Conservation (phyloP, 1,284 basidiomycete genomes). For the Cronartium quercuum region DNA sequence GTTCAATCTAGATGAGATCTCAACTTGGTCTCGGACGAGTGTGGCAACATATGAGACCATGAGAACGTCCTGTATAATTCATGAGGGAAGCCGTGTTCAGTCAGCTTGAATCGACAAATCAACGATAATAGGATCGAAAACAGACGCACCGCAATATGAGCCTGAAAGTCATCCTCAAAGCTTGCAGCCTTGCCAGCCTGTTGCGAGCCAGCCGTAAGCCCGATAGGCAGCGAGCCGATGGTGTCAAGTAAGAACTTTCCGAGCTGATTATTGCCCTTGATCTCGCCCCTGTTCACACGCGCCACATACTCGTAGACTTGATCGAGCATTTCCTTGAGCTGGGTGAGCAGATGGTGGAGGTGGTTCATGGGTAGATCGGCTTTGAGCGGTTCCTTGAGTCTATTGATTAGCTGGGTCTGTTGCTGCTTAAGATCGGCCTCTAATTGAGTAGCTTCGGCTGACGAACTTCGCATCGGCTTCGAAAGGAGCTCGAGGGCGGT, state of each 20-base stretch:
- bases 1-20: slow-evolving; percentile 81
- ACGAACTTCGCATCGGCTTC: slow-evolving; percentile 59
- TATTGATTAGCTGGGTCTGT: slow-evolving; percentile 10
- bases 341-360: slow-evolving; percentile 64
- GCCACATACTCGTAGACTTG: slow-evolving; percentile 80
- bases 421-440: slow-evolving; percentile 11
- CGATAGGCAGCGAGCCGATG: slow-evolving; percentile 55
- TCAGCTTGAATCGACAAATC: neutral
- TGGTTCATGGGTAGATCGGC: slow-evolving; percentile 34
- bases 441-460: neutral
- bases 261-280: slow-evolving; percentile 74
- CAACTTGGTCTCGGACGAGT: slow-evolving; percentile 86
- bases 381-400: slow-evolving; percentile 31
- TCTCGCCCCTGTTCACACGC: slow-evolving; percentile 69
- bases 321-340: slow-evolving; percentile 71
- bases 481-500: slow-evolving; percentile 67
- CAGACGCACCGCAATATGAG: slow-evolving; percentile 56
- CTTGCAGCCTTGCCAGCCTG: slow-evolving; percentile 64
- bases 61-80: slow-evolving; percentile 43
- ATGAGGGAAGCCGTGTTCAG: neutral
- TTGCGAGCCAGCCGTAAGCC: slow-evolving; percentile 53
- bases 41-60: slow-evolving; percentile 84
- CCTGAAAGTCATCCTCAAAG: slow-evolving; percentile 58
- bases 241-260: slow-evolving; percentile 91
- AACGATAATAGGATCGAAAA: neutral